Conservation (phyloP, 2,329 filamentous ascomycete genomes). For the Sarocladium kiliense region DNA sequence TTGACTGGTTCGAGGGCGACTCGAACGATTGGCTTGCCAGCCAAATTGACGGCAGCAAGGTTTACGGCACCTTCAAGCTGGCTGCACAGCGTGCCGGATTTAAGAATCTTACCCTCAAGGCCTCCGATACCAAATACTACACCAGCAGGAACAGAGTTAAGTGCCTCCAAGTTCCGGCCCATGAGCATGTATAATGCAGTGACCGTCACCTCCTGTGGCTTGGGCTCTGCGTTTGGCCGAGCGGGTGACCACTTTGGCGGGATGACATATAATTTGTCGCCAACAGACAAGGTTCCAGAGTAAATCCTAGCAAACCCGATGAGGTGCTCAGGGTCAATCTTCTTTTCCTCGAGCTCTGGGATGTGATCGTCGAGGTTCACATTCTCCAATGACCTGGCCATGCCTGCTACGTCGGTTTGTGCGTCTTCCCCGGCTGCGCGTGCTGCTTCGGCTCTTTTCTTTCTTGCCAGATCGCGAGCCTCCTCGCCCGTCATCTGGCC, state of each 20-base stretch:
- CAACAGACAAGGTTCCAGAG: constrained; percentile 83
- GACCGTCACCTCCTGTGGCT: constrained; percentile 77
- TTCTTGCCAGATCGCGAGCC: constrained; percentile 78
- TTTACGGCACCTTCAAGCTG: constrained; percentile 83
- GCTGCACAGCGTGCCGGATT: constrained; percentile 90
- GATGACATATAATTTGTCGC: constrained; percentile 85
- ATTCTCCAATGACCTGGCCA: constrained; percentile 56
- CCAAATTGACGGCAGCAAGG: constrained; percentile 75
- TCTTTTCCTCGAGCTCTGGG: constrained; percentile 46
- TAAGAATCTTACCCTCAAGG: constrained; percentile 87
- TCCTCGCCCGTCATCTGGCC: constrained; percentile 82
- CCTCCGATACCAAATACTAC: constrained; percentile 94
- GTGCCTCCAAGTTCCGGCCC: constrained; percentile 80
- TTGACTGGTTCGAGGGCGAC: constrained; percentile 93
- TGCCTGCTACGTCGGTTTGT: constrained; percentile 44
- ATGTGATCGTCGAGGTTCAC: constrained; percentile 52
- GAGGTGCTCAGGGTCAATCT: constrained; percentile 75
- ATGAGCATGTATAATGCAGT: constrained; percentile 92
- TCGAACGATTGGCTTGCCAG: constrained; percentile 85
- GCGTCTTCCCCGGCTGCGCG: constrained; percentile 60
- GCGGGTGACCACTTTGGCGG: constrained; percentile 90
- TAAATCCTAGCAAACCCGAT: constrained; percentile 94
- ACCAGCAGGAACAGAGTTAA: constrained; percentile 82
- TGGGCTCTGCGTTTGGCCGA: constrained; percentile 63
- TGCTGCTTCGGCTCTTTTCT: constrained; percentile 85